Conservation (phyloP, 2,329 filamentous ascomycete genomes). For the Aspergillus proliferans region DNA sequence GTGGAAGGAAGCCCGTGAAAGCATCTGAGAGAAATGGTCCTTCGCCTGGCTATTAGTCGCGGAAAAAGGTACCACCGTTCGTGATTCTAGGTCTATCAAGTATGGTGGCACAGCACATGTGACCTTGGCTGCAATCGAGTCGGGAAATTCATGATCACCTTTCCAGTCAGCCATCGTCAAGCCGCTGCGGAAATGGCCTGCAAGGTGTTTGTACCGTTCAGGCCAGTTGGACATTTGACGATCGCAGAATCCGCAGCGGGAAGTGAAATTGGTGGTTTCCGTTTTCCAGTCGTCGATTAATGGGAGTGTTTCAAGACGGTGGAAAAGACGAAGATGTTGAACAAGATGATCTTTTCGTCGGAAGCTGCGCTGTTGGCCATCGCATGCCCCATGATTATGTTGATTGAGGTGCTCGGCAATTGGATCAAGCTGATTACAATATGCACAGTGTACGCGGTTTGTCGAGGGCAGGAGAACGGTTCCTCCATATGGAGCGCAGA, state of each 20-base stretch:
- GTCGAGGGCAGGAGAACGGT: not conserved
- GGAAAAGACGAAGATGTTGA: slow-evolving; percentile 6
- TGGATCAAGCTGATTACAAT: slow-evolving; percentile 5
- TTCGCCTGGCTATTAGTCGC: slow-evolving; percentile 7
- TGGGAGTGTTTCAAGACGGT: slow-evolving; percentile 3
- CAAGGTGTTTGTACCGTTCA: slow-evolving; percentile 5
- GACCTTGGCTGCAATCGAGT: slow-evolving; percentile 8
- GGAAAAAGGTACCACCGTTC: slow-evolving; percentile 14
- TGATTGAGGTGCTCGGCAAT: slow-evolving; percentile 3
- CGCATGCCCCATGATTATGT: slow-evolving; percentile 6
- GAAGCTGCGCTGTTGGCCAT: slow-evolving; percentile 2
- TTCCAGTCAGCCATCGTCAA: slow-evolving; percentile 8
- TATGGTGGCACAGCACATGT: slow-evolving; percentile 15
- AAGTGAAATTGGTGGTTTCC: not conserved
- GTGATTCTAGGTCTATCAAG: slow-evolving; percentile 11
- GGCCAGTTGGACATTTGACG: slow-evolving; percentile 1
- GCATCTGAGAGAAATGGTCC: slow-evolving; percentile 12
- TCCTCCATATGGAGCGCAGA: slow-evolving; percentile 5
- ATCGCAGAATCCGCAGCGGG: slow-evolving; percentile 11
- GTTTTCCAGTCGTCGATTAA: slow-evolving; percentile 12
- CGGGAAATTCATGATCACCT: slow-evolving; percentile 14
- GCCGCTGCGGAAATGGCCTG: slow-evolving; percentile 9
- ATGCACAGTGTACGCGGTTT: slow-evolving; percentile 3
- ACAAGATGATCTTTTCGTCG: slow-evolving; percentile 10
- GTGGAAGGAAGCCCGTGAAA: slow-evolving; percentile 1